Evolutionary conservation across 345 rosid genomes (phyloP).

Genomic region (Tarenaya hassleriana): DNA sequence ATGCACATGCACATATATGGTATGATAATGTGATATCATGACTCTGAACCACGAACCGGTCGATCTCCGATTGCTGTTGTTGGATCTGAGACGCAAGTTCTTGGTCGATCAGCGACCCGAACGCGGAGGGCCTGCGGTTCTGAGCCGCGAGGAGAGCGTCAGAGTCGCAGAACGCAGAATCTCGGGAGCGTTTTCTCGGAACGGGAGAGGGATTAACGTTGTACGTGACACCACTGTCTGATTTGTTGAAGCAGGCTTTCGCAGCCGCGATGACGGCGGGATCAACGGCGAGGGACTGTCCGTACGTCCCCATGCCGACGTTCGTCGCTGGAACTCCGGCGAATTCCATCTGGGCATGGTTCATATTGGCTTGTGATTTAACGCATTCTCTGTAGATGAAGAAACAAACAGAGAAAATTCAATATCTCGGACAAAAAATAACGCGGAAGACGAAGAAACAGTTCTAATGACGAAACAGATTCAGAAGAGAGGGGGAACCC

Average conservation of each 20-base stretch:
- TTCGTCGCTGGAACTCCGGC: slow-evolving; percentile 22
- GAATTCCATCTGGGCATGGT: slow-evolving; percentile 36
- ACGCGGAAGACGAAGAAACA: neutral
- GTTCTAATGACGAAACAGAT: neutral
- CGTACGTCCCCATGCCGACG: slow-evolving; percentile 27
- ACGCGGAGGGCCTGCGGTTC: slow-evolving; percentile 29
- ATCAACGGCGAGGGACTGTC: slow-evolving; percentile 35
- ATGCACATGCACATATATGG: too few relatives aligned
- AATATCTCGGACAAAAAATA: neutral
- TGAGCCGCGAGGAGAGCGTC: slow-evolving; percentile 30
- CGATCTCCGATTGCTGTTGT: slow-evolving; percentile 47
- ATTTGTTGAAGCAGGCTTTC: slow-evolving; percentile 33
- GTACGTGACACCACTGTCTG: slow-evolving; percentile 51
- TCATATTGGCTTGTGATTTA: slow-evolving; percentile 37
- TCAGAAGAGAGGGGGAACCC: too few relatives aligned
- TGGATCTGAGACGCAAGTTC: slow-evolving; percentile 43
- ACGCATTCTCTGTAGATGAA: slow-evolving; percentile 38
- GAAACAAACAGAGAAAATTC: neutral
- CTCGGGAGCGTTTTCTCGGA: slow-evolving; percentile 43
- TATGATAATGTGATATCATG: too few relatives aligned
- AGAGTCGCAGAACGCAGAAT: slow-evolving; percentile 26
- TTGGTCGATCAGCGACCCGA: slow-evolving; percentile 33
- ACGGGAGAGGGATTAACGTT: slow-evolving; percentile 29
- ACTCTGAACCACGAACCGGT: slow-evolving; percentile 42
- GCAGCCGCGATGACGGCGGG: slow-evolving; percentile 20